Evolutionary conservation across 768 basidiomycete genomes (phyloP), one percentile per base, ranked within the genome.

Genomic region (Kwoniella heveanensis): DNA sequence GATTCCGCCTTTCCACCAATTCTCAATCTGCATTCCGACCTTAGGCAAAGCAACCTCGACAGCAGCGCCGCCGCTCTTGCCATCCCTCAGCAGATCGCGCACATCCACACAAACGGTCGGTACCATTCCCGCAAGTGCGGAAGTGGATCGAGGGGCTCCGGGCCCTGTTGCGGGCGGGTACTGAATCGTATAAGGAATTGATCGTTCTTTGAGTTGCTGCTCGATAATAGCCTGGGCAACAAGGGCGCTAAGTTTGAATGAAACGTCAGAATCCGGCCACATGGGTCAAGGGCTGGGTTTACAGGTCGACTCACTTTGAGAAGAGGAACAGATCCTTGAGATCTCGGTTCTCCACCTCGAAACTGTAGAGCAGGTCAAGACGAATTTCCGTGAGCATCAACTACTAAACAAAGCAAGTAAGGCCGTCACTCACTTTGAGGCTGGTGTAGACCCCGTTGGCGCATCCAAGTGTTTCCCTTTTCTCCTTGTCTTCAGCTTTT

Each of bases 1-100:
- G 65, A 86, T 87, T 66, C 86, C 86, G 52, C 88, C 86, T 2
- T 88, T 88, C 92, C 92, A 94, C 92, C 92, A 94, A 66, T 91
- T 88, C 17, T 91, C 83, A 8, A 91, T 90, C 66, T 91, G 88
- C 54, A 94, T 89, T 39, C 88, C 88, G 55, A 94, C 91, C 73
- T 91, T 92, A 7, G 91, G 88, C 90, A 92, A 91, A 4, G 92
- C 92, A 3, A 92, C 92, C 74, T 94, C 92, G 22, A 88, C 90
- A 3, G 91, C 92, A 2, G 90, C 89, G 1, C 88, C 89, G 13
- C 60, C 60, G 25, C 25, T 57, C 15, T 39, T 50, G 5, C 62
- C 62, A 7, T 90, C 90, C 0, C 88, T 88, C 22, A 92, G 83
- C 50, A 94, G 89, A 70, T 92, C 86, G 19, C 86, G 83, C 0